phyloP scores from a whole-genome alignment of 1,284 basidiomycete species.

The Phenoliferia sp. region DNA sequence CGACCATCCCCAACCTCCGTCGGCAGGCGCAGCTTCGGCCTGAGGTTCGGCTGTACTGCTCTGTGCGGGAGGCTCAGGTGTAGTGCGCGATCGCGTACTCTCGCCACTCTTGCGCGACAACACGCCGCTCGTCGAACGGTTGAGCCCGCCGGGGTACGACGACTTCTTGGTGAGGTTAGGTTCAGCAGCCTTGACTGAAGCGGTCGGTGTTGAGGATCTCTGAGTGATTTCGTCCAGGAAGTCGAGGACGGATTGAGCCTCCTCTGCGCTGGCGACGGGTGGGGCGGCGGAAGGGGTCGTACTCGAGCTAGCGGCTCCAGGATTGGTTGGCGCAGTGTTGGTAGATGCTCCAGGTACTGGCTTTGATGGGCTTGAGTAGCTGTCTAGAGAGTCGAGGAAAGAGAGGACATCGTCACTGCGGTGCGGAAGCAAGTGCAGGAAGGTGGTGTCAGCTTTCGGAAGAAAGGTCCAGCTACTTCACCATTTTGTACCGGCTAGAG shows the following conservation, averaged over 20 bases:
- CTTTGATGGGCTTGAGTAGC: slow-evolving; percentile 49
- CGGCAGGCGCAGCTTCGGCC: neutral
- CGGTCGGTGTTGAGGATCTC: slow-evolving; percentile 34
- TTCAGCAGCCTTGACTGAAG: slow-evolving; percentile 16
- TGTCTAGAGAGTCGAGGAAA: slow-evolving; percentile 85
- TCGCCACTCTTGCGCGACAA: neutral
- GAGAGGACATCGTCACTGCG: slow-evolving; percentile 63
- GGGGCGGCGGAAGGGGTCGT: slow-evolving; percentile 9
- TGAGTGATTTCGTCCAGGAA: slow-evolving; percentile 92
- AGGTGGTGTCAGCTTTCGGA: neutral
- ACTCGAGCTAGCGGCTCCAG: no score
- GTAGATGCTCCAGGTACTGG: neutral
- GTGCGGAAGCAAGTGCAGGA: neutral
- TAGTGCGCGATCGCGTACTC: neutral
- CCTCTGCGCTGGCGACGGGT: slow-evolving; percentile 38
- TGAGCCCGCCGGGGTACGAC: neutral
- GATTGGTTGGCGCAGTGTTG: neutral
- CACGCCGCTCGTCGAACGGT: slow-evolving; percentile 6
- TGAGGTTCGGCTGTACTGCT: neutral
- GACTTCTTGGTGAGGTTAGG: neutral
- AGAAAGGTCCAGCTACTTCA: neutral
- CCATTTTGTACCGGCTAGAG: neutral
- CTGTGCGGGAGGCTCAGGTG: neutral
- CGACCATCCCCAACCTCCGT: slow-evolving; percentile 51
- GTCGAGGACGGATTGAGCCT: slow-evolving; percentile 67